Conservation (phyloP, 768 basidiomycete genomes). For the Psilocybe azurescens region DNA sequence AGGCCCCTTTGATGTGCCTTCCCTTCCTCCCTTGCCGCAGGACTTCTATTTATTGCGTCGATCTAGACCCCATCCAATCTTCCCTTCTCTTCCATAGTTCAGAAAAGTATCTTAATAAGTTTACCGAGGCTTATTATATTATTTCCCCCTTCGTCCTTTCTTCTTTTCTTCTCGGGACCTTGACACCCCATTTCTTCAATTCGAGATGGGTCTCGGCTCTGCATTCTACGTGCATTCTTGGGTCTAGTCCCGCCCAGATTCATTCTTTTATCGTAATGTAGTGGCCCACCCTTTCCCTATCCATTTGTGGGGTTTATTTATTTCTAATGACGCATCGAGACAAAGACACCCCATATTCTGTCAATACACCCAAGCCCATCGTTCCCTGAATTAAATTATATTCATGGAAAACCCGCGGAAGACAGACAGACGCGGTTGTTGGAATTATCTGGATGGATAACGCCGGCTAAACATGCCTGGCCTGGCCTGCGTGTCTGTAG, state of each 20-base stretch:
- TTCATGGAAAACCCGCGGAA: not conserved
- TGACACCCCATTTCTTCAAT: constrained; percentile 3
- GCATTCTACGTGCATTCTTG: constrained; percentile 4
- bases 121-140: constrained; percentile 1
- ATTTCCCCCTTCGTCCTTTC: not conserved
- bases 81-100: not conserved
- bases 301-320: not conserved
- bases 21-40: constrained; percentile 1
- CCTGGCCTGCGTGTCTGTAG: too few species aligned
- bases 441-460: not conserved
- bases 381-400: not conserved
- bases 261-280: constrained; percentile 2
- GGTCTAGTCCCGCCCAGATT: constrained; percentile 5
- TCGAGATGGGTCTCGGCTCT: not conserved
- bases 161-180: constrained; percentile 10
- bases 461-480: not conserved
- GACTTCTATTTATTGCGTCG: constrained; percentile 8
- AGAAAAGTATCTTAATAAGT: constrained; percentile 11
- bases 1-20: constrained; percentile 9
- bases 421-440: too few species aligned
- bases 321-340: not conserved
- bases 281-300: not conserved
- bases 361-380: not conserved
- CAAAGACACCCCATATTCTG: not conserved
- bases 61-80: not conserved